A percentile compares a stretch with the other conserved stretches of the same genome.
Evolutionary conservation across 2,329 filamentous ascomycete species (phyloP).

Genomic region (Pseudovirgaria hyperparasitica): DNA sequence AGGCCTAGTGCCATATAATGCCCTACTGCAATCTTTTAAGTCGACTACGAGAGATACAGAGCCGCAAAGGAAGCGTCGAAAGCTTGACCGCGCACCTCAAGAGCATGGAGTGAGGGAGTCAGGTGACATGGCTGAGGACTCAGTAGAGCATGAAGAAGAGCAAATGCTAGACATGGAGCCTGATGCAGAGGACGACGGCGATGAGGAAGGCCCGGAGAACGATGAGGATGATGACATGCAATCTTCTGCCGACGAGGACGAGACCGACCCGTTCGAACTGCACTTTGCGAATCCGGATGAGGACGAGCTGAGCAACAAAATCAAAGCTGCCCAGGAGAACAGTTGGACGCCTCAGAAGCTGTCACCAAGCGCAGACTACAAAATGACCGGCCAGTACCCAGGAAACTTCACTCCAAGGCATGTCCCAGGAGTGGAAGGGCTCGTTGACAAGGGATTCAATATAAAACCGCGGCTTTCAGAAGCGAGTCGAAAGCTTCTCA

Average conservation of each 20-base stretch:
- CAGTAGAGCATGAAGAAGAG: slow-evolving; percentile 12
- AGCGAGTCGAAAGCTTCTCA: slow-evolving; percentile 18
- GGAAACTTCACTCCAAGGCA: slow-evolving; percentile 5
- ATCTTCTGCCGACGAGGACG: slow-evolving; percentile 28
- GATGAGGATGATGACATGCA: slow-evolving; percentile 33
- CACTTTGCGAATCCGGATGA: slow-evolving; percentile 66
- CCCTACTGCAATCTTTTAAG: slow-evolving; percentile 43
- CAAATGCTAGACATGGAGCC: slow-evolving; percentile 12
- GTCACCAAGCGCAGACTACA: slow-evolving; percentile 12
- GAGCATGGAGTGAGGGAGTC: slow-evolving; percentile 6
- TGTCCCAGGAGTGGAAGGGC: no score
- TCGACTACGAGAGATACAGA: slow-evolving; percentile 26
- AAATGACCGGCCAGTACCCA: slow-evolving; percentile 16
- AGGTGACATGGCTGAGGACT: slow-evolving; percentile 11
- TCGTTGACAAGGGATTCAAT: slow-evolving; percentile 15
- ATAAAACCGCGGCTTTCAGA: slow-evolving; percentile 20
- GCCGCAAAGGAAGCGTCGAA: slow-evolving; percentile 41
- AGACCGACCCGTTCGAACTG: slow-evolving; percentile 60
- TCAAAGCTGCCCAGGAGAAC: slow-evolving; percentile 33
- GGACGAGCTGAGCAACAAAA: slow-evolving; percentile 39
- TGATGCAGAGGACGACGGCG: slow-evolving; percentile 6
- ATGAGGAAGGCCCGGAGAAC: slow-evolving; percentile 26
- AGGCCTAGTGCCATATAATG: slow-evolving; percentile 37
- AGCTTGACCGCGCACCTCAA: slow-evolving; percentile 24
- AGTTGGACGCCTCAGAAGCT: slow-evolving; percentile 35